phyloP scores from a whole-genome alignment of 2,329 filamentous ascomycete genomes.

The Alternaria novae-zelandiae region DNA sequence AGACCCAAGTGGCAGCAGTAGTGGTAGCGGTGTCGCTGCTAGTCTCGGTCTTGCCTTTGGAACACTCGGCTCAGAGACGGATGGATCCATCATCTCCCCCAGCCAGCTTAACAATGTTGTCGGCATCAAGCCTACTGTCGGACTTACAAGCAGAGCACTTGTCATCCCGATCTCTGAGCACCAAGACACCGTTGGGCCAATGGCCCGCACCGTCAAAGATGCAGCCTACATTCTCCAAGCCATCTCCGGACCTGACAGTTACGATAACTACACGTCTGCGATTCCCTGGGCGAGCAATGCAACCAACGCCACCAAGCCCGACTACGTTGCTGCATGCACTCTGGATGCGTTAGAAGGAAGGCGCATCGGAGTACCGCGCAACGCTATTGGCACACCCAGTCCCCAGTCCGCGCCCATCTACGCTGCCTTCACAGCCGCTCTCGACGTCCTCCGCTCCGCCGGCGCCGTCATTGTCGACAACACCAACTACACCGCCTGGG shows the following conservation, averaged over 20 bases:
- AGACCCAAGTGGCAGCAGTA: conserved; percentile 57
- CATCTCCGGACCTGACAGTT: conserved; percentile 62
- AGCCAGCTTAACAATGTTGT: conserved; percentile 65
- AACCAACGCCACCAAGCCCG: conserved; percentile 55
- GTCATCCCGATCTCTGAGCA: conserved; percentile 70
- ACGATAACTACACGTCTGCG: conserved; percentile 64
- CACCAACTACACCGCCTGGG: conserved; percentile 64
- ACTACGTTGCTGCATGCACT: conserved; percentile 67
- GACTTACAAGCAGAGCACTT: conserved; percentile 65
- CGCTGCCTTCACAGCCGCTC: conserved; percentile 62
- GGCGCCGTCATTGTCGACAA: conserved; percentile 68
- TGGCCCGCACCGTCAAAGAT: conserved; percentile 65
- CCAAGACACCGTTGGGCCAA: conserved; percentile 64
- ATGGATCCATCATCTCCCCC: conserved; percentile 68
- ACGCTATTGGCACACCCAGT: conserved; percentile 56
- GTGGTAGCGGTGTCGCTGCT: conserved; percentile 65
- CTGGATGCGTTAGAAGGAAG: conserved; percentile 60
- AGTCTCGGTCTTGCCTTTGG: conserved; percentile 66
- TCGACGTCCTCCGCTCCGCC: conserved; percentile 60
- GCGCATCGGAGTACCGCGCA: conserved; percentile 69
- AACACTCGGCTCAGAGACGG: conserved; percentile 67
- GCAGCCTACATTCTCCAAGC: conserved; percentile 63
- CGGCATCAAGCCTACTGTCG: conserved; percentile 68
- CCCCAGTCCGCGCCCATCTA: conserved; percentile 49
- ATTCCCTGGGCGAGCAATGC: conserved; percentile 57